Base-by-base conservation (phyloP, 2,329 filamentous ascomycete species). In the Dactylonectria estremocensis region DNA sequence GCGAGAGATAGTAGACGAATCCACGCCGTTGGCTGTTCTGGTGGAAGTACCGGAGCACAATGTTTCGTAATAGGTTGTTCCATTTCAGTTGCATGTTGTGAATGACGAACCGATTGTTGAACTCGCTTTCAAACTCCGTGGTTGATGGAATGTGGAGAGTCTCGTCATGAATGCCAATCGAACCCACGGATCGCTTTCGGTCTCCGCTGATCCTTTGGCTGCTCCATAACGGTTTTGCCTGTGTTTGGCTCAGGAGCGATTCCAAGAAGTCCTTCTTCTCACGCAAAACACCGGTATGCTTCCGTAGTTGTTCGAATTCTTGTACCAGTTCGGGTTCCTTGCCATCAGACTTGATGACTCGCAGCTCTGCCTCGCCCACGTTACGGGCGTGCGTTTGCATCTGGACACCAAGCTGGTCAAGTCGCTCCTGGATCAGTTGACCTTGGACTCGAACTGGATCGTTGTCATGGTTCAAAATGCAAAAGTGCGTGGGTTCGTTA, bases 11-110 rank as follows among this genome's bases (percentile, higher is more conserved):
- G 83, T 99, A 99, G 33, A 99, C 92, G 77, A 99, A 98, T 59
- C 96, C 97, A 73, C 96, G 91, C 58, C 96, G 90, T 81, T 99
- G 97, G 78, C 95, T 95, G 76, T 97, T 96, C 84, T 99, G 96
- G 78, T 99, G 96, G 70, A 96, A 97, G 80, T 99, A 99, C 24
- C 96, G 93, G 46, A 99, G 88, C 56, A 99, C 96, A 76, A 98
- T 98, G 77, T 99, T 98, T 66, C 96, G 91, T 43, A 99, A 83
- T 11, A 95, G 90, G 75, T 99, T 99, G 83, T 97, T 98, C 96
- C 96, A 99, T 81, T 99, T 99, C 64, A 99, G 85, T 77, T 99
- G 96, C 78, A 97, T 89, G 76, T 99, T 99, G 84, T 99, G 96
- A 59, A 99, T 93, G 74, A 98, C 95, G 83, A 99, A 99, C 2